Base-by-base conservation (phyloP, 371 early-diverging fungal species). In the Agmasoma carcini region DNA sequence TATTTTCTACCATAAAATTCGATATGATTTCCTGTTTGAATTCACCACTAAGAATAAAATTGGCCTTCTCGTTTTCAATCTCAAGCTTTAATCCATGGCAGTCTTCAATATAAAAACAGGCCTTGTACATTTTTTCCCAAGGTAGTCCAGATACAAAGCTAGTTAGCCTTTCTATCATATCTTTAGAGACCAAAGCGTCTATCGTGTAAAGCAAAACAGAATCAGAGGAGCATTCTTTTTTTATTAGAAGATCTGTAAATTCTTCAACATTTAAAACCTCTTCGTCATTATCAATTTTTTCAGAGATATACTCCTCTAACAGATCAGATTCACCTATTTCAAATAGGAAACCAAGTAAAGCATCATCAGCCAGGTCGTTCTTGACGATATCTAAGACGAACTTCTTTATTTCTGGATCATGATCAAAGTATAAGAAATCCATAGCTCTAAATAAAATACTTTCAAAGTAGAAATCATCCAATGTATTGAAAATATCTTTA, bases 391-490 rank as follows among this genome's bases (percentile, higher is more conserved):
- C 7, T 9, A 58, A 12, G 19, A 64, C 58, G 58, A 57, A 56
- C 7, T 15, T 33, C 6, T 29, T 15, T 6, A 31, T 25, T 20
- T 9, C 44, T 9, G 9, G 7, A 26, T 19, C 15, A 15, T 26
- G 6, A 15, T 7, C 19, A 9, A 9, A n/a, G 22, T 9, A 15
- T 7, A 51, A 36, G 3, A 17, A 12, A 12, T 41, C 37, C 57
- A 64, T 57, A 46, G 52, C 58, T 20, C 41, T 50, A 37, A 47
- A 63, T 7, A 64, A 34, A 14, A 64, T 38, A 19, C 58, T 44
- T 22, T 48, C 25, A 23, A 26, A 54, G 45, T 55, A 63, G 34
- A 57, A 64, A 0, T 25, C 23, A 12, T 51, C 48, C 9, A 46
- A 43, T 19, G 45, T 45, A 33, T 46, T 33, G n/a, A 64, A 45